Base-by-base conservation (phyloP, 2,329 filamentous ascomycete species). In the Zymoseptoria passerinii region DNA sequence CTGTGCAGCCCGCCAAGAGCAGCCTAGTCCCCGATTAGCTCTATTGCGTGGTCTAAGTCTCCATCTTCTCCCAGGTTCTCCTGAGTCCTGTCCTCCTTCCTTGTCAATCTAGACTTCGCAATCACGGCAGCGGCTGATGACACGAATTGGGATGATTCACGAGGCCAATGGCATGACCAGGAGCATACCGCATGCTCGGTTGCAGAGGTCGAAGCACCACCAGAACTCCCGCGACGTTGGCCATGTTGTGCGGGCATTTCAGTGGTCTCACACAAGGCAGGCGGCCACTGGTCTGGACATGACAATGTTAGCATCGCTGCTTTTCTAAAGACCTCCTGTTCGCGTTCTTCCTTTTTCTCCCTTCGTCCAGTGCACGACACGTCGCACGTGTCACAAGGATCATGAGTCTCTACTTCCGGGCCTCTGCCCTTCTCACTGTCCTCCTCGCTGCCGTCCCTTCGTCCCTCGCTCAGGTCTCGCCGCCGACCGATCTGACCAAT, bases 401-500 rank as follows among this genome's bases (percentile, higher is more conserved):
- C 5, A 44, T 44, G 35, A n/a, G 35, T 7, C 16, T 44, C 35
- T 44, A 16, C 16, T 13, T 44, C 4, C 35, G 10, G 35, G 10
- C 35, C 35, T 44, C 35, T 44, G 35, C 35, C 35, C 35, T 44
- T n/a, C 35, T 52, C 19, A 27, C 50, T 52, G 50, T 62, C 28
- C 44, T 28, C 35, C 35, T 57, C 4, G 23, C 54, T 29, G 48
- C 63, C 9, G 20, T 55, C n/a, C 52, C 51, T 2, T 49, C 60
- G 13, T 28, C 50, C 3, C 19, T 56, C 40, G 63, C 68, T 4
- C 78, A 80, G 64, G 80, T 80, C 56, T 74, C 75, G 19, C 67
- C 76, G 16, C 77, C 78, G 0, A 74, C 73, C 1, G 71, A 79
- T 61, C 69, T 79, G 40, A 78, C 70, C 8, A 69, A 68, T 8